Evolutionary conservation across 352 stramenopile species (phyloP), one percentile per base, ranked within the genome.

Genomic region (Aphanomyces astaci): DNA sequence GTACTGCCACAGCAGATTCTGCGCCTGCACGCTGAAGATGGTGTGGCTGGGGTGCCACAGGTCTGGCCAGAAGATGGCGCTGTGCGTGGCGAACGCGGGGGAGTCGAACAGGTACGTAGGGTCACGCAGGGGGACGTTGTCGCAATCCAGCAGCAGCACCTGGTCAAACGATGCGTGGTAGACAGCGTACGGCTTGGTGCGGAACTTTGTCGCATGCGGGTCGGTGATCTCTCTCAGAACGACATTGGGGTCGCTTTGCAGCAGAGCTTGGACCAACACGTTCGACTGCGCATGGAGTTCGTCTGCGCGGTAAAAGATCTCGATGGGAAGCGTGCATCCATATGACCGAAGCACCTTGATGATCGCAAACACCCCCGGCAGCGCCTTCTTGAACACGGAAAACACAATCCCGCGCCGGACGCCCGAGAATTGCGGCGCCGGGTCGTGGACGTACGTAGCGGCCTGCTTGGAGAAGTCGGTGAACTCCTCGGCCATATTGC

Each of bases 101-200:
- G 89, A 79, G 36, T 91, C 80, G 49, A 95, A 95, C 30, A 95
- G 70, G 69, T 92, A 94, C 22, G 81, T 89, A 31, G 87, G 87
- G 75, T 95, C 87, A 62, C 84, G 84, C 0, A 82, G 74, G 2
- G 87, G 81, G 28, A 94, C 73, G 31, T 94, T 95, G 72, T 95
- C 87, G 1, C 82, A 81, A 62, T 95, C 85, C 30, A 95, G 55
- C 25, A 95, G 74, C 65, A 95, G 67, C 7, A 94, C 75, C 17
- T 92, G 87, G 75, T 93, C 84, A 64, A 92, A 94, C 39, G 85
- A 83, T 56, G 80, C 90, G 75, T 95, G 93, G 74, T 90, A 95
- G 1, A 94, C 76, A 7, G 87, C 87, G 54, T 92, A 89, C 17
- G 81, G 81, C 72, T 95, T 95, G 28, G 90, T 82, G 63, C 92